Evolutionary conservation across 2,329 filamentous ascomycete species (phyloP).

Genomic region (Verticillium isaacii): DNA sequence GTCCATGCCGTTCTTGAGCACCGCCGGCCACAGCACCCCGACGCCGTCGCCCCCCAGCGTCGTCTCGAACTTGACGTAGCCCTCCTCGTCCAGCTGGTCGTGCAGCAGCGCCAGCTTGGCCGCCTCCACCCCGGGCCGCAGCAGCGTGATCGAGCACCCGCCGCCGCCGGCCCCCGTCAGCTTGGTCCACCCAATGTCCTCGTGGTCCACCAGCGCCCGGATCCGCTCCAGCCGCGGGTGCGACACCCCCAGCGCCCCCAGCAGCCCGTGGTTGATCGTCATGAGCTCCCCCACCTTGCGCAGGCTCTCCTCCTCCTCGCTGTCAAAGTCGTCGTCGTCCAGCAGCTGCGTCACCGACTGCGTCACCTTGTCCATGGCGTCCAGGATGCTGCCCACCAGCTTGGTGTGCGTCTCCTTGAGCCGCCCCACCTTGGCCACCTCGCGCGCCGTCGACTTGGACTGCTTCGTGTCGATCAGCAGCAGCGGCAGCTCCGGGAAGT

Average conservation of each 20-base stretch:
- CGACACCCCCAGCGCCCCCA: slow-evolving; percentile 88
- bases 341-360: slow-evolving; percentile 50
- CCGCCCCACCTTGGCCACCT: slow-evolving; percentile 80
- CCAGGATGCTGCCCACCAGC: slow-evolving; percentile 75
- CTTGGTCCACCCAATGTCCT: slow-evolving; percentile 94
- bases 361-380: slow-evolving; percentile 76
- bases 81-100: slow-evolving; percentile 59
- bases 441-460: slow-evolving; percentile 75
- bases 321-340: slow-evolving; percentile 61
- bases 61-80: slow-evolving; percentile 81
- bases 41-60: slow-evolving; percentile 91
- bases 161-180: slow-evolving; percentile 93
- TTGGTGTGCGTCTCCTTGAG: slow-evolving; percentile 69
- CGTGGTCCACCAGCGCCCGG: slow-evolving; percentile 83
- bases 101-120: slow-evolving; percentile 61
- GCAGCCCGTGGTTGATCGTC: slow-evolving; percentile 86
- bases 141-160: slow-evolving; percentile 88
- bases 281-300: slow-evolving; percentile 80
- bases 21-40: slow-evolving; percentile 88
- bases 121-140: slow-evolving; percentile 60
- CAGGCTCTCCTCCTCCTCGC: slow-evolving; percentile 57
- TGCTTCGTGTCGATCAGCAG: slow-evolving; percentile 87
- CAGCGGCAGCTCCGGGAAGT: slow-evolving; percentile 88
- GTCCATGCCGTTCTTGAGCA: slow-evolving; percentile 78
- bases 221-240: slow-evolving; percentile 91